These are phyloP conservation scores for Colletotrichum sp. DNA, from an alignment of 2,329 filamentous ascomycete genomes.

Conservation along the genomic window DNA sequence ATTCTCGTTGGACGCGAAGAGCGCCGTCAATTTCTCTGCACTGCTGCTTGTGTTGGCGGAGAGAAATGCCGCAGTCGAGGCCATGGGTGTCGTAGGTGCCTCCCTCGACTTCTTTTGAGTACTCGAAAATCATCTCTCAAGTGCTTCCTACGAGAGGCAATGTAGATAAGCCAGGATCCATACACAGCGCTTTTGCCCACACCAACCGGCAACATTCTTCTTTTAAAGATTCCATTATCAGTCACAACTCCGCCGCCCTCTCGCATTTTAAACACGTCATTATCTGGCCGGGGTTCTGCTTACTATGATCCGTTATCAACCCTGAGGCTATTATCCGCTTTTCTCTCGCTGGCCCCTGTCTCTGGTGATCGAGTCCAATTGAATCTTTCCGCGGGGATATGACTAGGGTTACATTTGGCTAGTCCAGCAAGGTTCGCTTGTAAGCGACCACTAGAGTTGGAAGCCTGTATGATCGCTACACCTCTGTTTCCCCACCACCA, in stretches of 20 bases:
- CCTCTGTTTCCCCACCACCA: not conserved
- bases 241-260: not conserved
- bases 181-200: not conserved
- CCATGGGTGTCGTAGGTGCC: not conserved
- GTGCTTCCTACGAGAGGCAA: not conserved
- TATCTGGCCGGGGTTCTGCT: not conserved
- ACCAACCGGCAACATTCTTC: not conserved
- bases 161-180: not conserved
- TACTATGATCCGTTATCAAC: not conserved
- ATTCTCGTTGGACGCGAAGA: not conserved
- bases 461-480: not conserved
- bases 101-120: not conserved
- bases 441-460: not conserved
- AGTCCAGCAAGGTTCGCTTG: not conserved
- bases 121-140: not conserved
- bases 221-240: not conserved
- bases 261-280: not conserved
- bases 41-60: not conserved
- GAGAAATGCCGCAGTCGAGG: not conserved
- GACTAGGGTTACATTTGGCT: not conserved
- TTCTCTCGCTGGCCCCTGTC: not conserved
- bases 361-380: not conserved
- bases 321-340: not conserved
- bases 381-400: not conserved
- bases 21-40: not conserved